These are phyloP conservation scores for Ocimum tenuiflorum DNA, from an alignment of 257 asterid genomes.

Conservation along the genomic window DNA sequence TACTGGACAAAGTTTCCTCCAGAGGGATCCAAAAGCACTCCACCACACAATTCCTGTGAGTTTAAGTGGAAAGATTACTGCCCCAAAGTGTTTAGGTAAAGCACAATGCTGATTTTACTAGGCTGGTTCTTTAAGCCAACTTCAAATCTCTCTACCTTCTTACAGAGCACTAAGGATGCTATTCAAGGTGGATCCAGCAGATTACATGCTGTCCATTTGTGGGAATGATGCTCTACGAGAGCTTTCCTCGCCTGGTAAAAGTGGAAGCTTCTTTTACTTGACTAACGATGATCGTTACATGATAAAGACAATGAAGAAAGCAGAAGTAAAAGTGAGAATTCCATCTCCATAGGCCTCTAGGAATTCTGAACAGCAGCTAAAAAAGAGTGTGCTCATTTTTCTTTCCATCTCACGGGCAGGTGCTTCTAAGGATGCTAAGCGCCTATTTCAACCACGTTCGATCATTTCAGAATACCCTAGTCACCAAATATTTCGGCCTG, in stretches of 20 bases:
- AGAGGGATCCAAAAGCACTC: conserved; percentile 84
- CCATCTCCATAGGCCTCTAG: background rate
- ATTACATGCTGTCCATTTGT: conserved; percentile 90
- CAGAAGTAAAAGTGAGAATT: conserved; percentile 77
- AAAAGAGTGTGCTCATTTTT: background rate
- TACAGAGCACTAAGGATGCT: conserved; percentile 70
- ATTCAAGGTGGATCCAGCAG: conserved; percentile 95
- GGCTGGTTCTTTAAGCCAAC: background rate
- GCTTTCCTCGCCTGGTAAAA: conserved; percentile 88
- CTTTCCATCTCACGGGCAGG: conserved; percentile 25
- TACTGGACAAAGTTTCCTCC: conserved; percentile 91
- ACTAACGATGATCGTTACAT: conserved; percentile 94
- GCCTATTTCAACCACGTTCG: conserved; percentile 59
- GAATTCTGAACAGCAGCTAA: background rate
- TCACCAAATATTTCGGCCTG: conserved; percentile 55
- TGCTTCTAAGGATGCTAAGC: conserved; percentile 58
- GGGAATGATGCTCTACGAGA: conserved; percentile 86
- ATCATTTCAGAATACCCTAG: conserved; percentile 51
- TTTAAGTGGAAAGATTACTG: conserved; percentile 96
- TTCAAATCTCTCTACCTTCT: background rate
- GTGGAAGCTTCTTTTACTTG: conserved; percentile 92
- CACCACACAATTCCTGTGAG: conserved; percentile 77
- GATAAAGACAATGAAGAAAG: conserved; percentile 96
- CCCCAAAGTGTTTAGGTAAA: conserved; percentile 89
- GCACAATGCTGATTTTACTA: background rate